These are phyloP conservation scores for Cavenderia fasciculata DNA, from an alignment of 78 protist species.

Conservation along the genomic window DNA sequence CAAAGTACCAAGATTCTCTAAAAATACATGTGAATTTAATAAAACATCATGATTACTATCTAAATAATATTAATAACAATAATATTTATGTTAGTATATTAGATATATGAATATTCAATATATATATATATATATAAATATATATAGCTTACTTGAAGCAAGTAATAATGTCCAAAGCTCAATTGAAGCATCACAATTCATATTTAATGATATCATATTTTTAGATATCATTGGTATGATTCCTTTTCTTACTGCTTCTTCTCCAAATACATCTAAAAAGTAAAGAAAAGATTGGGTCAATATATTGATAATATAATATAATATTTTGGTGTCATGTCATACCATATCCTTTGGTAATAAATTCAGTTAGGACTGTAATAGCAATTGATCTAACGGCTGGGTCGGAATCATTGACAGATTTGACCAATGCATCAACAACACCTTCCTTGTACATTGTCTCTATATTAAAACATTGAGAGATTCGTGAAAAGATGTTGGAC, in stretches of 20 bases:
- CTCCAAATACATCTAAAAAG: constrained; percentile 28
- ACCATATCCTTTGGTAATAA: constrained; percentile 24
- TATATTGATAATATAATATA: too few species aligned
- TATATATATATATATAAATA: not conserved
- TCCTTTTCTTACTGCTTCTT: constrained; percentile 48
- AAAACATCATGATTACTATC: constrained; percentile 44
- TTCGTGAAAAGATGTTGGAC: not conserved
- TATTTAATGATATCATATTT: constrained; percentile 20
- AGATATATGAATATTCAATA: not conserved
- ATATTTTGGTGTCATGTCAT: too few species aligned
- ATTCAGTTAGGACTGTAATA: constrained; percentile 7
- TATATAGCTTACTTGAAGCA: not conserved
- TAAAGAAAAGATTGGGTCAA: too few species aligned
- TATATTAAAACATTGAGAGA: too few species aligned
- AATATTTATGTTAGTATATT: not conserved
- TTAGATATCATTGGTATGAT: not conserved
- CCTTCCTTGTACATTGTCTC: constrained; percentile 49
- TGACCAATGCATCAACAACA: constrained; percentile 61
- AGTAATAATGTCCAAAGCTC: constrained; percentile 26
- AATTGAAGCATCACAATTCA: constrained; percentile 65
- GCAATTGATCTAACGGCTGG: constrained; percentile 65
- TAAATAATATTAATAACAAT: not conserved
- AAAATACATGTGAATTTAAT: constrained; percentile 28
- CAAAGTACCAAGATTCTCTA: not conserved
- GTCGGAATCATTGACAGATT: constrained; percentile 40